Conservation (phyloP, 148 eudicot genomes). For the Salicornia ramosissima region DNA sequence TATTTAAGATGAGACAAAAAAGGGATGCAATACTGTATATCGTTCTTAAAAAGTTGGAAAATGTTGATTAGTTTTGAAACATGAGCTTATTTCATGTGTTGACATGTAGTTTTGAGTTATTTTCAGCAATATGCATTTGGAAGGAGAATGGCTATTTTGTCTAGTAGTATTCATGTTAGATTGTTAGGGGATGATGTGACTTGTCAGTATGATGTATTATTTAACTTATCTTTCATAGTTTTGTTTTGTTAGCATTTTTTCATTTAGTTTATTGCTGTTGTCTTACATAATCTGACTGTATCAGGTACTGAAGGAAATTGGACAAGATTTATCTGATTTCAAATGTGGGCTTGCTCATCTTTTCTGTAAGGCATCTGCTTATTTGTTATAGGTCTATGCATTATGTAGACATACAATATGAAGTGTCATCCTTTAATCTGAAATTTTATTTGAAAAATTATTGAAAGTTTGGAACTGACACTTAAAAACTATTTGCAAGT, state of each 20-base stretch:
- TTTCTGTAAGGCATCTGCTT: conserved; percentile 58
- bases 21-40: background rate
- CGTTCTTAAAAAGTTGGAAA: background rate
- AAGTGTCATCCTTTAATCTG: background rate
- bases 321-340: conserved; percentile 70
- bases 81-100: background rate
- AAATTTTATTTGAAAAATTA: no score
- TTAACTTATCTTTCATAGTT: background rate
- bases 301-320: conserved; percentile 91
- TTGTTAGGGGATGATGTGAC: no score
- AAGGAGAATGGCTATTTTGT: no score
- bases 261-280: background rate
- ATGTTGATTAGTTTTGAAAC: no score
- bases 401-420: background rate
- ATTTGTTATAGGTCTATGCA: no score
- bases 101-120: background rate
- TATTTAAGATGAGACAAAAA: background rate
- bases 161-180: background rate
- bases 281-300: background rate
- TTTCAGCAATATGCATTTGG: no score
- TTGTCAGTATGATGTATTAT: no score
- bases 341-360: conserved; percentile 92
- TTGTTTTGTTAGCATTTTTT: no score
- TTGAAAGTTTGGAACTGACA: background rate
- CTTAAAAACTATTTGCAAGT: no score